These are phyloP conservation scores for Populus ilicifolia DNA, from an alignment of 345 rosid species.

Conservation along the genomic window DNA sequence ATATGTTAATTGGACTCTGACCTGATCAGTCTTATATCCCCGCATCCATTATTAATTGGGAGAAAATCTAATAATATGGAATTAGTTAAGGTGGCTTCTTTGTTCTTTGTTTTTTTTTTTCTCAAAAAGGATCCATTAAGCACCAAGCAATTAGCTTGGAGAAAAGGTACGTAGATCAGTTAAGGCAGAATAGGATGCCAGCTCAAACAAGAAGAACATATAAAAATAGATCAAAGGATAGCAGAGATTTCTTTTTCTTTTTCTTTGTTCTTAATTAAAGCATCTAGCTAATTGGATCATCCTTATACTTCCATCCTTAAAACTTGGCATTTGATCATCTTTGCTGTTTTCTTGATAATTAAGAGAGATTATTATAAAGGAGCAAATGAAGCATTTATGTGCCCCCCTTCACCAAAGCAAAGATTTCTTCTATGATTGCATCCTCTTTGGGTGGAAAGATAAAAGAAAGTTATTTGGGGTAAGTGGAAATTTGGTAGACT, in stretches of 20 bases:
- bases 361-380: not conserved
- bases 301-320: not conserved
- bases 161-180: not conserved
- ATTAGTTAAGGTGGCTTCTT: no score
- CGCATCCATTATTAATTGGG: not conserved
- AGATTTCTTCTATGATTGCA: conserved; percentile 16
- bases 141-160: not conserved
- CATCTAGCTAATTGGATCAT: not conserved
- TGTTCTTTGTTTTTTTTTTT: no score
- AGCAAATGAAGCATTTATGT: not conserved
- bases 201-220: not conserved
- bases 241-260: no score
- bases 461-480: conserved; percentile 25
- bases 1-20: not conserved
- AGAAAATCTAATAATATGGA: no score
- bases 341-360: not conserved
- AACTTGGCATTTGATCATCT: not conserved
- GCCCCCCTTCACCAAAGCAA: not conserved
- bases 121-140: not conserved
- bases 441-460: conserved; percentile 25
- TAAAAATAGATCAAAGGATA: not conserved
- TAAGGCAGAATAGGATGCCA: not conserved
- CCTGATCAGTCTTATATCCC: not conserved
- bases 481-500: conserved; percentile 20
- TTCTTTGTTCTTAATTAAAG: not conserved